Base-by-base conservation (phyloP, 768 basidiomycete species). In the Psilocybe sp. region DNA sequence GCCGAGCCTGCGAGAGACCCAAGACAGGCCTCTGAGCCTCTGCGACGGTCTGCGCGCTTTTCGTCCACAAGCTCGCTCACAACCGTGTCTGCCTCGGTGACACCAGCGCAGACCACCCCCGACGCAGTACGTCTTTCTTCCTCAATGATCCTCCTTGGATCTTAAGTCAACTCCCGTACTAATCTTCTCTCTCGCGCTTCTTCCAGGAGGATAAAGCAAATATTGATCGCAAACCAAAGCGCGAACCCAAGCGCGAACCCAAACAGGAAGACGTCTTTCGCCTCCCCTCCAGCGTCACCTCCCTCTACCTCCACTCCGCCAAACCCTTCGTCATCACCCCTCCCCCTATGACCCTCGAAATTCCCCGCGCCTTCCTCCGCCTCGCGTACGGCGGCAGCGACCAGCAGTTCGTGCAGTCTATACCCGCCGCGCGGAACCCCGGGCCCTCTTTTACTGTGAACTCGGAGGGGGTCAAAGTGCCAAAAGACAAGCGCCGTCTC, bases 381-480 rank as follows among this genome's bases (percentile, higher is more conserved):
- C 14, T 51, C 7, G 49, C 51, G 12, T 63, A 63, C 35, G 62
- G 62, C 16, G 62, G 62, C 3, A 50, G 47, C 42, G 58, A 57
- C 18, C 47, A 53, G 19, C 53, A 58, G 12, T 54, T 58, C 28
- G 23, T 63, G 2, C 59, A 60, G 20, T 49, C 40, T 14, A 48
- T 59, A 14, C 38, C 20, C 9, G 15, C 44, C 3, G 20, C 39
- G 9, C 28, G 32, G 4, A 55, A 59, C 19, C 57, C 52, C 1
- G 42, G 41, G 2, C 28, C 3, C 14, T 4, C 13, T 10, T 28
- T 4, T 28, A 28, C 23, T 28, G 23, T 28, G 4, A 45, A 51
- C 4, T 49, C 47, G 4, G 45, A 36, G 18, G 19, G 16, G 2
- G 16, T 20, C 8, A 11, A 49, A n/a, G 23, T 28, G 23, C 23